Evolutionary conservation across 1,139 yeast genomes (phyloP).

Genomic region (Pichia sorboxylosa): DNA sequence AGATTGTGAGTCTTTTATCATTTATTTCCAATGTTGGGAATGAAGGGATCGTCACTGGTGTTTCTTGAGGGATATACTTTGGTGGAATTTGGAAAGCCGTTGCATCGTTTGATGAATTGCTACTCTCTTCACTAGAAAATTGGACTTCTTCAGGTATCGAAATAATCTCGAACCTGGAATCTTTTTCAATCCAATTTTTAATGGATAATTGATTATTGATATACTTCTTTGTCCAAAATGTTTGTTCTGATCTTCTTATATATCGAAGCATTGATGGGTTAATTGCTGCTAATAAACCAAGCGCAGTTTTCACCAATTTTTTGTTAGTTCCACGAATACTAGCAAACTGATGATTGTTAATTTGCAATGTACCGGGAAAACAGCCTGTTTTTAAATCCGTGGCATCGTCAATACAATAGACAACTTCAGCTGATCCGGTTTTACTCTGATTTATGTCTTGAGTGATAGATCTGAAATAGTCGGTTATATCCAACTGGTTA

Average conservation of each 20-base stretch:
- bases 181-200: neutral
- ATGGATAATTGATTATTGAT: conserved; percentile 1
- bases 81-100: no score
- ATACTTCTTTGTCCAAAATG: conserved; percentile 8
- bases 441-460: conserved; percentile 9
- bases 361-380: conserved; percentile 3
- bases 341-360: conserved; percentile 1
- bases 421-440: neutral
- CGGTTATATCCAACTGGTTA: conserved; percentile 1
- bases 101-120: neutral
- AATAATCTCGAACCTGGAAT: conserved; percentile 1
- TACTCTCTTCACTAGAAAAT: neutral
- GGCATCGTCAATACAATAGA: conserved; percentile 2
- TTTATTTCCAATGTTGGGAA: neutral
- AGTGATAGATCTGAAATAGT: conserved; percentile 6
- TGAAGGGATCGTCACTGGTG: neutral
- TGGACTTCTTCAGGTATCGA: no score
- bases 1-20: neutral
- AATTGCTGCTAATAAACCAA: conserved; percentile 9
- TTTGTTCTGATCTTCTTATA: conserved; percentile 3
- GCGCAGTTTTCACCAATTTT: conserved; percentile 11
- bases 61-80: no score
- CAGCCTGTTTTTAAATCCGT: conserved; percentile 3
- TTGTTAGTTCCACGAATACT: conserved; percentile 7
- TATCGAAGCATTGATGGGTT: conserved; percentile 1